These are phyloP conservation scores for Brasenia schreberi DNA, from an alignment of 164 flowering plant genomes.

Conservation along the genomic window DNA sequence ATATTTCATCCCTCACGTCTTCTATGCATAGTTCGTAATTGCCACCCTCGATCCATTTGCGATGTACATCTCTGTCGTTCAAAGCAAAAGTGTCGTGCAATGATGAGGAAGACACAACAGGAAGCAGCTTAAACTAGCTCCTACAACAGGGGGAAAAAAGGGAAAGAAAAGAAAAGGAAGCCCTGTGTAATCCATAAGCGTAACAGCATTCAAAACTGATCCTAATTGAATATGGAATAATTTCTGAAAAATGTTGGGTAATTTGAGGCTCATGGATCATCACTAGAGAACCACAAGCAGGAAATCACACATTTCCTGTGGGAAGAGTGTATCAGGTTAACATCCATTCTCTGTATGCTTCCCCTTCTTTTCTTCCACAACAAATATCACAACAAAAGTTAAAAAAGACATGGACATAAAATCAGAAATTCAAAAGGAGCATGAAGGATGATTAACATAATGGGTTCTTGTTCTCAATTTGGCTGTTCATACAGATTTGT, in stretches of 20 bases:
- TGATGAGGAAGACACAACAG: background rate
- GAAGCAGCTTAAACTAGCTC: background rate
- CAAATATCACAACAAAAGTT: too few relatives aligned
- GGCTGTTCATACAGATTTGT: too few relatives aligned
- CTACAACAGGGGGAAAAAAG: background rate
- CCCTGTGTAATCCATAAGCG: background rate
- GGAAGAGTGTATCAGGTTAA: conserved; percentile 64
- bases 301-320: conserved; percentile 44
- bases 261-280: conserved; percentile 51
- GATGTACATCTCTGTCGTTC: conserved; percentile 78
- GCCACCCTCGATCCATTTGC: conserved; percentile 99
- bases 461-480: too few relatives aligned
- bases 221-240: background rate
- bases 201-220: background rate
- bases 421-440: too few relatives aligned
- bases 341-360: conserved; percentile 40
- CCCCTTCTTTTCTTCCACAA: conserved; percentile 59
- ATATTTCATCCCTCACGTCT: conserved; percentile 91
- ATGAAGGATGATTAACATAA: too few relatives aligned
- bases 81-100: too few relatives aligned
- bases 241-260: conserved; percentile 21
- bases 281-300: conserved; percentile 48
- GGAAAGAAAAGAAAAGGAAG: background rate
- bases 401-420: too few relatives aligned
- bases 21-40: conserved; percentile 92